phyloP scores from a whole-genome alignment of 345 rosid genomes.

The rapeseed (Brassica napus) region Da-Ae NC_063452.1:59117501-59118000 shows the following conservation, averaged over 20 bases:
- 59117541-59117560: not conserved
- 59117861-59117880: constrained; percentile 51
- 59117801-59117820: not conserved
- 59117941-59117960: constrained; percentile 23
- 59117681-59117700: constrained; percentile 1
- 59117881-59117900: constrained; percentile 51
- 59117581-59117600: constrained; percentile 91
- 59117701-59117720: constrained; percentile 57
- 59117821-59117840: constrained; percentile 79
- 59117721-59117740: constrained; percentile 82
- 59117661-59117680: not conserved
- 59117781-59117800: not conserved
- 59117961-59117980: not conserved
- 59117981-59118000: constrained; percentile 43
- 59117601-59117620: constrained; percentile 87
- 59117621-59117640: constrained; percentile 74
- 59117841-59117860: constrained; percentile 84
- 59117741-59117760: constrained; percentile 82
- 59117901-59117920: constrained; percentile 54
- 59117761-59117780: constrained; percentile 18
- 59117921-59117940: constrained; percentile 9
- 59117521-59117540: not conserved
- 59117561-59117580: constrained; percentile 87
- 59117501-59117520: constrained; percentile 1
- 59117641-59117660: constrained; percentile 17